Evolutionary conservation across 805 yeast genomes (phyloP), one percentile per base, ranked within the genome.

Genomic region (Saccharomyces jurei): DNA sequence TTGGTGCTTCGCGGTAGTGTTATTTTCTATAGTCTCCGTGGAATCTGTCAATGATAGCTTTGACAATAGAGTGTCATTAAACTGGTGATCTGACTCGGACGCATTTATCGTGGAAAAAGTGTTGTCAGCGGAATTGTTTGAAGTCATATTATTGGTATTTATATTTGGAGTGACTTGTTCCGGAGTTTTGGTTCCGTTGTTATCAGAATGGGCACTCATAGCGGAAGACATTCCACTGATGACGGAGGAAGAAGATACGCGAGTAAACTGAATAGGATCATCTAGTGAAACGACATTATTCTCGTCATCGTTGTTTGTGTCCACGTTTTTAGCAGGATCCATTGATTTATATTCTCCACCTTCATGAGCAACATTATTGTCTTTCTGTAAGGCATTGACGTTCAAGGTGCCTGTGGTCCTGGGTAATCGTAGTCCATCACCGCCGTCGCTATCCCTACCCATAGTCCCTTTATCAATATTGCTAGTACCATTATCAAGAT

Each of bases 361-460:
- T 25, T 47, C 51, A 22, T 49, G 50, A 14, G 36, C 26, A 13
- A 26, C 46, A 31, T 53, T 50, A 27, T 32, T 49, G n/a, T 53
- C 56, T 0, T 53, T 60, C 6, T 61, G 70, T 41, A 79, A 61
- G 0, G 80, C 85, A 36, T 71, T 76, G 51, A 80, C 80, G 51
- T 76, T 71, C 53, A 74, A 64, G 0, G 79, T 73, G 2, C 77
- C 82, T 0, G 79, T 77, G 58, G 73, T 67, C 29, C 81, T 65
- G 6, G 81, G 82, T 17, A 76, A 58, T 51, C 46, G 32, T n/a
- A 21, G 6, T 51, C 36, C 28, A 21, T 31, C 44, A 17, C 27
- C 27, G 27, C 48, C 41, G 21, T 32, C 28, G 21, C 22, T 17
- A 32, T 26, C 5, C 9, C 21, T 9, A n/a, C 28, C 44, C 13